Conservation (phyloP, 2,329 filamentous ascomycete genomes). For the Cladosporium sphaerospermum region DNA sequence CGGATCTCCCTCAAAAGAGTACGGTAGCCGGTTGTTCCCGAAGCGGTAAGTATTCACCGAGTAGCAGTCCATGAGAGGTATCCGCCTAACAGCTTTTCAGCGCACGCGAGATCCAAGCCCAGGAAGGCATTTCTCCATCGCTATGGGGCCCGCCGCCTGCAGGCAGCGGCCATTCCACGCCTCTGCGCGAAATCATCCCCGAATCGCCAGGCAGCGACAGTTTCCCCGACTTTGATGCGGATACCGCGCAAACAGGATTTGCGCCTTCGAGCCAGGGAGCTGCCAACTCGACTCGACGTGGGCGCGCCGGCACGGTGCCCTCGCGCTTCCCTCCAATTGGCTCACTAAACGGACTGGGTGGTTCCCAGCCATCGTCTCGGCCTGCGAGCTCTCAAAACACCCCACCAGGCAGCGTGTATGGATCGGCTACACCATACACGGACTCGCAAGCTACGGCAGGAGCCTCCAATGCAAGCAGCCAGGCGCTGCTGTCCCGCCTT, state of each 20-base stretch:
- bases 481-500: slow-evolving; percentile 74
- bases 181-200: slow-evolving; percentile 92
- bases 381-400: slow-evolving; percentile 38
- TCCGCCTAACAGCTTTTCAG: slow-evolving; percentile 41
- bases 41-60: slow-evolving; percentile 65
- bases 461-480: slow-evolving; percentile 51
- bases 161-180: slow-evolving; percentile 92
- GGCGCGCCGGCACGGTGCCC: slow-evolving; percentile 90
- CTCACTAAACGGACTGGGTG: slow-evolving; percentile 41
- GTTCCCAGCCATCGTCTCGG: slow-evolving; percentile 39
- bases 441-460: slow-evolving; percentile 35
- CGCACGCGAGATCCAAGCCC: slow-evolving; percentile 92
- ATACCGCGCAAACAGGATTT: slow-evolving; percentile 18
- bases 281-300: slow-evolving; percentile 51
- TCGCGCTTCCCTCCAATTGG: slow-evolving; percentile 82
- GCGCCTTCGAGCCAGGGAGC: slow-evolving; percentile 19
- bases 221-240: slow-evolving; percentile 74
- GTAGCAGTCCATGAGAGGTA: not conserved
- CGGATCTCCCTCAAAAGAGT: slow-evolving; percentile 94
- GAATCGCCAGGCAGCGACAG: slow-evolving; percentile 89
- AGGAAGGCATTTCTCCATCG: slow-evolving; percentile 73
- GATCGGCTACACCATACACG: slow-evolving; percentile 30
- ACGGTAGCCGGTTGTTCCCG: slow-evolving; percentile 74
- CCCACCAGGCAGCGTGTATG: slow-evolving; percentile 78
- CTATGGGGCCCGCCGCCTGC: slow-evolving; percentile 91